Evolutionary conservation across 2,329 filamentous ascomycete genomes (phyloP), one percentile per base, ranked within the genome.

Genomic region (Cytospora paraplurivora): DNA sequence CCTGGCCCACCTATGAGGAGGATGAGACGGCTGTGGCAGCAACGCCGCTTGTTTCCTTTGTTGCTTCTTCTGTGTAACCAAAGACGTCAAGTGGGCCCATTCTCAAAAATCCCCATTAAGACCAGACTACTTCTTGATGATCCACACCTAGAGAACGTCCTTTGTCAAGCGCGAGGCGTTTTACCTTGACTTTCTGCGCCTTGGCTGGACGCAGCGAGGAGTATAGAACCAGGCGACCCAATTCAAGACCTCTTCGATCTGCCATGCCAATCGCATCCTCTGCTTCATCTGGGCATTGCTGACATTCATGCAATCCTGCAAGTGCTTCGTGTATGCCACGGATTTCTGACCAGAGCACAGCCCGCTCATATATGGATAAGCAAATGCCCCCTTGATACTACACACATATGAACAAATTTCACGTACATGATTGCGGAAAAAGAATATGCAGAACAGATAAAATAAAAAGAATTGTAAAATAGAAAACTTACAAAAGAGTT

Each of bases 1-100:
- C 58, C 51, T 49, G 12, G 27, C 35, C 38, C 50, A 47, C 58
- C 51, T 49, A 15, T 21, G n/a, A 32, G 8, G n/a, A 59, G 35
- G n/a, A 38, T 27, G 27, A 27, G 27, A n/a, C 44, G 44, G 44
- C n/a, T 47, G 38, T 55, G 38, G 33, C 58, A 61, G 50, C 35
- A 38, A 19, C 37, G 38, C 51, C 51, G 6, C 17, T 21, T n/a
- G 17, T 19, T 34, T 15, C 38, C 44, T 15, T 19, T 55, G n/a
- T 55, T 47, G 44, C 44, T 47, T 47, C 21, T 47, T 21, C 44
- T 47, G 44, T 47, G 44, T 21, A 10, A 47, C n/a, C n/a, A 19
- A 19, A 19, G 8, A 47, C n/a, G 44, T 47, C 44, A 47, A 47
- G 12, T 47, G 44, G 44, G 8, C n/a, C 44, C n/a, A 47, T 47